Evolutionary conservation across 1,284 basidiomycete genomes (phyloP), one percentile per base, ranked within the genome.

Genomic region (Ustilago tritici): DNA sequence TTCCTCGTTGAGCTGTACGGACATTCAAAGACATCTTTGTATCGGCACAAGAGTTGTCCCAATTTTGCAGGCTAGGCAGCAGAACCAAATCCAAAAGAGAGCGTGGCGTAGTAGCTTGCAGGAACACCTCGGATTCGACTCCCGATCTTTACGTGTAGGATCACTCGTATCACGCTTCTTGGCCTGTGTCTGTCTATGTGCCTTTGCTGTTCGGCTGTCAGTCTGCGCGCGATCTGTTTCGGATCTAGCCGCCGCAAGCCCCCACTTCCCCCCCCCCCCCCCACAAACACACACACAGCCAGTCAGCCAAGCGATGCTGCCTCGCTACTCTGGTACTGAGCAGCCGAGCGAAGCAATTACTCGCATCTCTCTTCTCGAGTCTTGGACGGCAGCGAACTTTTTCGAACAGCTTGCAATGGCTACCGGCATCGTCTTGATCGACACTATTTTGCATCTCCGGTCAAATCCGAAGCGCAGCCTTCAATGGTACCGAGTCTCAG

Each of bases 61-160:
- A 38, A n/a, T 55, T 55, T 55, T n/a, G 35, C 35, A 12, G 17
- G 23, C 12, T 36, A 19, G 17, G 23, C 36, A 31, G 23, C n/a
- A 40, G 36, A 49, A 49, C 7, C 19, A 49, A 3, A 28, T 28
- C 23, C 23, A 31, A 19, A 49, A 31, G 8, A 50, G 49, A 32
- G 49, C 49, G 17, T n/a, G 56, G 56, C 58, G 32, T 34, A 14
- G 12, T 10, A 28, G 23, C 9, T 46, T 46, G 43, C 3, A 46
- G n/a, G n/a, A 32, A 60, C 19, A 34, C 32, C 56, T 60, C 47
- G 61, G 57, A 56, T 17, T 60, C 35, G 35, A 32, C n/a, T 41
- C 61, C 65, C 70, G 70, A 72, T 72, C 70, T 62, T 32, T 31
- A 56, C 61, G 61, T 72, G 70, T 65, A 72, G 65, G 41, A 34